Evolutionary conservation across 208 protist genomes (phyloP).

Genomic region (Trichomonas vaginalis): DNA sequence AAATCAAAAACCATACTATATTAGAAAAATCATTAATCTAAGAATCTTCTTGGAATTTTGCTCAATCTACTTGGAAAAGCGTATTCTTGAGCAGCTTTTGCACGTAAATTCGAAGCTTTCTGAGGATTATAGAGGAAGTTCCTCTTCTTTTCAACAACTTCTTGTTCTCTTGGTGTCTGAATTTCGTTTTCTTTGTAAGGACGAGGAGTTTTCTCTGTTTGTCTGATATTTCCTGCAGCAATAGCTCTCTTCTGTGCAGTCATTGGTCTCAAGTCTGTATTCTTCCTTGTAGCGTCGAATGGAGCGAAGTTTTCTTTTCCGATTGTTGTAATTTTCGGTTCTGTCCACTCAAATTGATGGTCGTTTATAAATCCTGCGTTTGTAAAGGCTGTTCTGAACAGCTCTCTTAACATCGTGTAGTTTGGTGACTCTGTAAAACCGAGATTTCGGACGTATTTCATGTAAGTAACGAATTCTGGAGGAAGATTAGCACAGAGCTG

Average conservation of each 20-base stretch:
- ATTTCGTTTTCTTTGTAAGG: neutral
- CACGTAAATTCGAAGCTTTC: neutral
- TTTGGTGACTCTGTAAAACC: conserved; percentile 94
- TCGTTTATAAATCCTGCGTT: conserved; percentile 84
- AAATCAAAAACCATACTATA: neutral
- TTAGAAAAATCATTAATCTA: neutral
- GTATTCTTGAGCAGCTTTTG: neutral
- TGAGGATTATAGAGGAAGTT: neutral
- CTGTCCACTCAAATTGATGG: conserved; percentile 89
- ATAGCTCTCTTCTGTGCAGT: neutral
- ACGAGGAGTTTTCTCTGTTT: neutral
- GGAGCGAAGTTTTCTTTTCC: neutral
- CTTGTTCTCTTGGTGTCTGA: neutral
- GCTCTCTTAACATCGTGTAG: conserved; percentile 75
- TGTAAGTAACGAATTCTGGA: conserved; percentile 77
- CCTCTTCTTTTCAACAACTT: neutral
- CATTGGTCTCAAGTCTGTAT: neutral
- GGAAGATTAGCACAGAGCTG: conserved; percentile 62
- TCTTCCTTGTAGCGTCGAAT: neutral
- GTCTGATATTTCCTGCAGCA: neutral
- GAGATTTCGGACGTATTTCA: conserved; percentile 81
- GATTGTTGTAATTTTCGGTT: neutral
- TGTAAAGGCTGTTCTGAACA: conserved; percentile 76
- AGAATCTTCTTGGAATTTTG: neutral
- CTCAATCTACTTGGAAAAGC: neutral